Conservation (phyloP, 768 basidiomycete species). For the Boletus pseudopeckii region DNA sequence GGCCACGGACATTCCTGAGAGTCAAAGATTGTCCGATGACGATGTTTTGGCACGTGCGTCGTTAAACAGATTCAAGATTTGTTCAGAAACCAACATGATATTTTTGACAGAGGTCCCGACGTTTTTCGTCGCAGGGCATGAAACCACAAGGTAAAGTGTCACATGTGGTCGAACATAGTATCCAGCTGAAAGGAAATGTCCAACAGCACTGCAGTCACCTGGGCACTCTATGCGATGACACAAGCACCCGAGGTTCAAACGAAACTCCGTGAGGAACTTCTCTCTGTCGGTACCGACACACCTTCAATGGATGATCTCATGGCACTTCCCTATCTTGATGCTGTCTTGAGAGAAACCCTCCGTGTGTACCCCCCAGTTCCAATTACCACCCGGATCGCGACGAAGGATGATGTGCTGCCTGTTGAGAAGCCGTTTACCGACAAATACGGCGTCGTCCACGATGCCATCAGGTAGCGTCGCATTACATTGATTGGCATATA, state of each 20-base stretch:
- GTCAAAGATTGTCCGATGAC: not conserved
- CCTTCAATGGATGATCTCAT: not conserved
- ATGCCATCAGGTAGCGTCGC: not conserved
- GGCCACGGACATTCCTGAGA: not conserved
- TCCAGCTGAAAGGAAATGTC: not conserved
- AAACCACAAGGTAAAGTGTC: not conserved
- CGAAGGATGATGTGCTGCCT: not conserved
- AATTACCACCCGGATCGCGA: not conserved
- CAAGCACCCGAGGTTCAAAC: not conserved
- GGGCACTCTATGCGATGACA: not conserved
- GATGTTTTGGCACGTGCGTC: not conserved
- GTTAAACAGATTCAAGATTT: not conserved
- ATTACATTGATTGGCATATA: not conserved
- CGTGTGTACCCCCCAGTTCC: not conserved
- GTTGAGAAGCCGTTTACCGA: not conserved
- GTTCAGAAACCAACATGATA: not conserved
- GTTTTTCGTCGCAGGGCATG: not conserved
- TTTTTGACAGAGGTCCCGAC: not conserved
- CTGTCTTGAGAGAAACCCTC: not conserved
- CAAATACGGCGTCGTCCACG: not conserved
- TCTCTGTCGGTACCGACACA: not conserved
- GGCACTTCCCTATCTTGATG: not conserved
- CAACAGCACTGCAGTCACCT: not conserved
- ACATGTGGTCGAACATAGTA: not conserved
- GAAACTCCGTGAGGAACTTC: not conserved